A percentile compares a stretch with the other conserved stretches of the same genome.
phyloP scores from a whole-genome alignment of 805 yeast species.

The Pichia californica region DNA sequence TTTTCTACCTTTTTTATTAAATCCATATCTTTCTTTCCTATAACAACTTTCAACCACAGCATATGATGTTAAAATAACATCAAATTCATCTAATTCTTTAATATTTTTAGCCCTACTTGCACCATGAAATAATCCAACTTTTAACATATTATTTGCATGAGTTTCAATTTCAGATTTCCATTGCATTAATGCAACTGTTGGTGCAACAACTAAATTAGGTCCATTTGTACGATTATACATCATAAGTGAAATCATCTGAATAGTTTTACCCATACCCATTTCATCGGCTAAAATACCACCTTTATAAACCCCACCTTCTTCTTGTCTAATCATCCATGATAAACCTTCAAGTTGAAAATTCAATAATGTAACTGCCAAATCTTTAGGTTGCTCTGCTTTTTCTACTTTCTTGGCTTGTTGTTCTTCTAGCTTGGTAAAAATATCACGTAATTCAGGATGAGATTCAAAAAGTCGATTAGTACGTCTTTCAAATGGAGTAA shows the following conservation, averaged over 20 bases:
- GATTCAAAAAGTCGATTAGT: slow-evolving; percentile 61
- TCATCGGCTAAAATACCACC: slow-evolving; percentile 98
- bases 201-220: slow-evolving; percentile 90
- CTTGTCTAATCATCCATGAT: slow-evolving; percentile 83
- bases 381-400: slow-evolving; percentile 68
- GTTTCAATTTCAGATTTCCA: slow-evolving; percentile 91
- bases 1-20: slow-evolving; percentile 61
- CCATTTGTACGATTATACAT: slow-evolving; percentile 58
- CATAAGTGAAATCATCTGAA: slow-evolving; percentile 87
- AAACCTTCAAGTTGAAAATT: slow-evolving; percentile 95
- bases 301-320: slow-evolving; percentile 66
- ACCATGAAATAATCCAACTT: slow-evolving; percentile 77
- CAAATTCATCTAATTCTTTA: slow-evolving; percentile 54
- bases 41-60: slow-evolving; percentile 84
- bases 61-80: slow-evolving; percentile 87
- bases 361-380: slow-evolving; percentile 63
- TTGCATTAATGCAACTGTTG: slow-evolving; percentile 97
- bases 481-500: slow-evolving; percentile 63
- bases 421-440: slow-evolving; percentile 58
- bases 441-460: slow-evolving; percentile 73
- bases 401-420: slow-evolving; percentile 42
- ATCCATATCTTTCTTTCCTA: slow-evolving; percentile 79
- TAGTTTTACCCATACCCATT: slow-evolving; percentile 99
- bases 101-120: slow-evolving; percentile 59
- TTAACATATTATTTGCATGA: slow-evolving; percentile 69